Evolutionary conservation across 2,329 filamentous ascomycete genomes (phyloP), one percentile per base, ranked within the genome.

Genomic region (Drechmeria coniospora): DNA sequence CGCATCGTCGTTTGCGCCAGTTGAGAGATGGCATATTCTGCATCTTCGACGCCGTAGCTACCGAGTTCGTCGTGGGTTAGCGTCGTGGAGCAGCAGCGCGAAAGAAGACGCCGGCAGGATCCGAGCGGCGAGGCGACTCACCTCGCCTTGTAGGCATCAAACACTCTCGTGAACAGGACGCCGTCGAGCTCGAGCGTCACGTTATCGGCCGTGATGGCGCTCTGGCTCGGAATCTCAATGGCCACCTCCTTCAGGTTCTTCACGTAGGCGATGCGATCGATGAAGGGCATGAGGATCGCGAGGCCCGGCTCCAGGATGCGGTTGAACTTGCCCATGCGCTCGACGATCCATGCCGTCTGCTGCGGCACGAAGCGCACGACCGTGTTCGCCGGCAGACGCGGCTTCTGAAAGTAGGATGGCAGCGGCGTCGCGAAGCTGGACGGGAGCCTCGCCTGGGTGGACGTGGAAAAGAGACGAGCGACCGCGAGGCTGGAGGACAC

Each of bases 1-100:
- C 90, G 83, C 90, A 98, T 98, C 1, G 90, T 95, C 8, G 90
- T 98, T 59, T 98, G 90, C 11, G 90, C 90, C 25, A 98, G 76
- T 51, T 98, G 90, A 7, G 82, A 90, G 51, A 98, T 95, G 54
- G 90, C 90, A 54, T 98, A 98, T 53, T 98, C 90, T 36, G 90
- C 87, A 50, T 98, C 90, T 58, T 98, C 90, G 18, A 98, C 90
- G 21, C 90, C 90, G 51, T 98, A 98, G 56, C 84, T 93, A 18
- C 8, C 18, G n/a, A 10, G 16, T 11, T n/a, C 8, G 21, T 6
- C 15, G 4, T n/a, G n/a, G n/a, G n/a, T n/a, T n/a, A n/a, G n/a
- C n/a, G n/a, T n/a, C n/a, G n/a, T n/a, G n/a, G 11, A 17, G 16
- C 8, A 16, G 18, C 7, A 24, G 6, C 18, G 10, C 7, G 18